Base-by-base conservation (phyloP, 768 basidiomycete genomes). In the Serendipita sp. region DNA sequence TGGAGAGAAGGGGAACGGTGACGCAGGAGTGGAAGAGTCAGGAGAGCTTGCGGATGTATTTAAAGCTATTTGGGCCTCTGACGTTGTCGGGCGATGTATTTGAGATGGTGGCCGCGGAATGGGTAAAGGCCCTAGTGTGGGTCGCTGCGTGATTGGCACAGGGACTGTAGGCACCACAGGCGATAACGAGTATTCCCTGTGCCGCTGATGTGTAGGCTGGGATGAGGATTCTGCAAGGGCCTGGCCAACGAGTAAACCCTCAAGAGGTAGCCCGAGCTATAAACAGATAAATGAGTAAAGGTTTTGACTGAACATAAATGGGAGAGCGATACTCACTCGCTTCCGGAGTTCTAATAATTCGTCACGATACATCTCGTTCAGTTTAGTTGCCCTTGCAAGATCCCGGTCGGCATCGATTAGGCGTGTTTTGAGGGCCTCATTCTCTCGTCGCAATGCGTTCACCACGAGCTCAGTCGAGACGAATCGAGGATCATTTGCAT, bases 321-420 rank as follows among this genome's bases (percentile, higher is more conserved):
- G 29, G 44, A 3, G 36, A 23, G n/a, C 29, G 33, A 52, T 6
- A 80, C 90, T 74, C 74, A 89, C 88, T 72, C 87, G 76, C 67
- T 83, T 76, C 65, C 90, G 74, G 69, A 87, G 83, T 48, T 88
- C 85, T 63, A 92, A 84, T 66, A 92, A 74, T 73, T 92, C 90
- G 73, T 90, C 89, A 34, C 88, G 78, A 70, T 91, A 92, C 3
- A 89, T 80, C 68, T 91, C 89, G 67, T 91, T 91, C 70, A 89
- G 73, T 67, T 88, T 74, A 60, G 83, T 77, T 55, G 90, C 79
- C 36, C 86, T 81, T 66, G 88, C 80, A 70, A 84, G 91, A 67
- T 88, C 86, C 66, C 86, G 73, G 73, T 92, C 90, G 3, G 84
- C 86, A 58, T 85, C 85, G 8, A 83, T 83, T 62, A 92, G 72